A percentile compares a stretch with the other conserved stretches of the same genome.
These are phyloP conservation scores for Ilyonectria destructans DNA, from an alignment of 2,329 filamentous ascomycete genomes.

Conservation along the genomic window DNA sequence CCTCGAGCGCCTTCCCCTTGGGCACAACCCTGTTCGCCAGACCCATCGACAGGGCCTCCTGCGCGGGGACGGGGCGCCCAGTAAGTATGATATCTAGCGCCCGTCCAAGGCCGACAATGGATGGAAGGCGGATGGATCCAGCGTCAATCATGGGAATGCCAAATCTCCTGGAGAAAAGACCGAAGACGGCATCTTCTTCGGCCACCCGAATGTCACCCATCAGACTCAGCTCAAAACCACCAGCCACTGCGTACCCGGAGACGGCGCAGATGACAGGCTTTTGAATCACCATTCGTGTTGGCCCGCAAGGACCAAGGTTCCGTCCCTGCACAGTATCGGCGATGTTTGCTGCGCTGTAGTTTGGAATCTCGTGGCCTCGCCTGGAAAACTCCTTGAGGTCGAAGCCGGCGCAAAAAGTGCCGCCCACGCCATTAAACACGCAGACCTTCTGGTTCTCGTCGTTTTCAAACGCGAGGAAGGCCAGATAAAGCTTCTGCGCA, in stretches of 20 bases:
- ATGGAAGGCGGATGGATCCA: slow-evolving; percentile 68
- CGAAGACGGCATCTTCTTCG: slow-evolving; percentile 69
- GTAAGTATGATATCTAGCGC: slow-evolving; percentile 73
- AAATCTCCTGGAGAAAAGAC: slow-evolving; percentile 69
- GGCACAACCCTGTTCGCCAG: slow-evolving; percentile 68
- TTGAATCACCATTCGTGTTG: slow-evolving; percentile 63
- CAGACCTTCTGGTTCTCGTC: slow-evolving; percentile 68
- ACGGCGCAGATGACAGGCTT: slow-evolving; percentile 70
- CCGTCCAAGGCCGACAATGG: slow-evolving; percentile 66
- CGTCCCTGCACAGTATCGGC: slow-evolving; percentile 37
- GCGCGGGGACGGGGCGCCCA: slow-evolving; percentile 63
- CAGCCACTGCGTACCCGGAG: slow-evolving; percentile 69
- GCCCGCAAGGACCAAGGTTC: slow-evolving; percentile 65
- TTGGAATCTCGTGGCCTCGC: too few relatives aligned
- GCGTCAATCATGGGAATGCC: slow-evolving; percentile 54
- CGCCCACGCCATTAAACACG: slow-evolving; percentile 62
- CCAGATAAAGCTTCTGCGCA: slow-evolving; percentile 62
- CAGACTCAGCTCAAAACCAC: slow-evolving; percentile 67
- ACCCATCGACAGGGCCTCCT: slow-evolving; percentile 67
- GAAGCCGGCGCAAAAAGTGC: slow-evolving; percentile 69
- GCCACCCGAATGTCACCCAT: slow-evolving; percentile 69
- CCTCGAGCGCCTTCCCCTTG: slow-evolving; percentile 65
- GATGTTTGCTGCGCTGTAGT: neutral
- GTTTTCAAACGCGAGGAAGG: slow-evolving; percentile 66
- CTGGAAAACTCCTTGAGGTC: slow-evolving; percentile 63